These are phyloP conservation scores for Porodaedalea pini DNA, from an alignment of 1,284 basidiomycete genomes.

Conservation along the genomic window DNA sequence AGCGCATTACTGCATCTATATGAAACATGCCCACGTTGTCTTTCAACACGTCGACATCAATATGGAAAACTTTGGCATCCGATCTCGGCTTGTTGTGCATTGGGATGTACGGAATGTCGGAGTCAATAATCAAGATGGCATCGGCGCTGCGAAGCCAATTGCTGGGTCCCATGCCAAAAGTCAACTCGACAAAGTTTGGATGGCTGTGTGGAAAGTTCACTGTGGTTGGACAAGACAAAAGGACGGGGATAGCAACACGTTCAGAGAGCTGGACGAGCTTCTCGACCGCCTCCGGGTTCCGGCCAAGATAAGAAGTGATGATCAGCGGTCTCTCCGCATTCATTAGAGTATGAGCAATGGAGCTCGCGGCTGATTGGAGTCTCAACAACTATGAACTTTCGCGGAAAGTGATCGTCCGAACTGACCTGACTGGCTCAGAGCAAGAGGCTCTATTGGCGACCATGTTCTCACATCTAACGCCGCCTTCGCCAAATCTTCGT, in stretches of 20 bases:
- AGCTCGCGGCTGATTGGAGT: constrained; percentile 35
- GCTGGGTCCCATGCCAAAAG: constrained; percentile 43
- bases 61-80: constrained; percentile 50
- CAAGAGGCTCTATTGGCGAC: constrained; percentile 48
- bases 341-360: constrained; percentile 48
- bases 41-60: constrained; percentile 65
- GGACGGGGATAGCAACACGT: constrained; percentile 52
- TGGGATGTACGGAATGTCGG: constrained; percentile 65
- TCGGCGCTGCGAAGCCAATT: constrained; percentile 52
- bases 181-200: constrained; percentile 48
- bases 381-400: constrained; percentile 4
- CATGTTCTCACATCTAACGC: constrained; percentile 39
- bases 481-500: constrained; percentile 33
- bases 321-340: constrained; percentile 55
- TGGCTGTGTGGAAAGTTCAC: constrained; percentile 58
- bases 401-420: constrained; percentile 2
- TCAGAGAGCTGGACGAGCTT: constrained; percentile 48
- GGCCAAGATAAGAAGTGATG: constrained; percentile 59
- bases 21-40: constrained; percentile 50
- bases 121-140: constrained; percentile 59
- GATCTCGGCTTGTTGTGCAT: constrained; percentile 41
- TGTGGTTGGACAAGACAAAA: constrained; percentile 46
- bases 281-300: constrained; percentile 48
- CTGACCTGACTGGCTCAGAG: constrained; percentile 46
- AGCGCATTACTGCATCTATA: constrained; percentile 53